phyloP scores from a whole-genome alignment of 345 rosid species.

The Acer negundo region DNA sequence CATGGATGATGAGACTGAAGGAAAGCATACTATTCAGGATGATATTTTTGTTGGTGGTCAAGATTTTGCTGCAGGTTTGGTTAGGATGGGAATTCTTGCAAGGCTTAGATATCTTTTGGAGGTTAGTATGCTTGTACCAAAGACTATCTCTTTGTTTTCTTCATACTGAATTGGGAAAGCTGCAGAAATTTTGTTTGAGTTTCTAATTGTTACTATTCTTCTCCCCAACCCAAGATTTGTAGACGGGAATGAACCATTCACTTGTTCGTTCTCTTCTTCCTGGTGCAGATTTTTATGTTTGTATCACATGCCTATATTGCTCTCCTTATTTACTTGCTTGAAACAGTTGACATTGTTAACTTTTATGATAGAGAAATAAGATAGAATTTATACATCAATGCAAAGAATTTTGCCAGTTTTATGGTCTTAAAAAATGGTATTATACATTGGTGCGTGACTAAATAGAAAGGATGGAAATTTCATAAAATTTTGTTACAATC shows the following conservation, averaged over 20 bases:
- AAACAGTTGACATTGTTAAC: background rate
- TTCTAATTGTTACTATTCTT: background rate
- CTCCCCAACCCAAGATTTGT: background rate
- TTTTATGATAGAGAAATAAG: background rate
- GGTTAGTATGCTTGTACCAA: constrained; percentile 43
- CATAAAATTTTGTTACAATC: background rate
- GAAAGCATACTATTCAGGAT: constrained; percentile 72
- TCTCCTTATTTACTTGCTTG: background rate
- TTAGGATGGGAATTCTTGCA: constrained; percentile 85
- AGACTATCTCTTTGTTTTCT: background rate
- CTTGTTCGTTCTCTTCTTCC: background rate
- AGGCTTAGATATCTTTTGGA: constrained; percentile 72
- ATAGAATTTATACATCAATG: background rate
- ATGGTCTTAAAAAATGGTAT: background rate
- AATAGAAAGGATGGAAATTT: background rate
- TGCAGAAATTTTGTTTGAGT: background rate
- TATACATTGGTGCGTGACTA: background rate
- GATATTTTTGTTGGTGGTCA: constrained; percentile 83
- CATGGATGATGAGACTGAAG: constrained; percentile 59
- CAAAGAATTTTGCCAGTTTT: background rate
- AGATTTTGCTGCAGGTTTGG: constrained; percentile 91
- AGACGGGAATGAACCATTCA: background rate
- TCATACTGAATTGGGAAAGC: background rate
- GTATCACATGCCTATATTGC: background rate
- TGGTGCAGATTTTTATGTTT: constrained; percentile 2